Conservation (phyloP, 306 rosid species). For the Dalbergia cultrata region DNA sequence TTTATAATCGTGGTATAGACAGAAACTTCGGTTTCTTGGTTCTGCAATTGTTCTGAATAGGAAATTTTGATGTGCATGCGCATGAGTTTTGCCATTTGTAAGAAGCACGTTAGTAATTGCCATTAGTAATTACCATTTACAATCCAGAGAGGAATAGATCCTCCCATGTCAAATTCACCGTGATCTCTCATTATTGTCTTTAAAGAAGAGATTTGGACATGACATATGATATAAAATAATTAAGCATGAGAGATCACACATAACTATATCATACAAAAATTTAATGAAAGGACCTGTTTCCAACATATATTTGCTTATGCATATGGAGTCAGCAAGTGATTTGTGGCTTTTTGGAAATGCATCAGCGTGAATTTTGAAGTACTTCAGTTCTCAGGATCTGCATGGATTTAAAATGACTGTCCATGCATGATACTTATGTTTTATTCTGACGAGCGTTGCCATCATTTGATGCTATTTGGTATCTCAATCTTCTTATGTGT, state of each 20-base stretch:
- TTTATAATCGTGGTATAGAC: constrained; percentile 23
- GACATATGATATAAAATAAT: no score
- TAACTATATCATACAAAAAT: no score
- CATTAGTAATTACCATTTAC: background rate
- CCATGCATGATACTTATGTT: background rate
- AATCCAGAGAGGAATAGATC: no score
- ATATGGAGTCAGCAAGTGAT: no score
- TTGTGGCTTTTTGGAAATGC: no score
- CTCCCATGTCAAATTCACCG: no score
- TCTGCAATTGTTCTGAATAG: background rate
- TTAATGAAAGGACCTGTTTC: no score
- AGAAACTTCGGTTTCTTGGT: background rate
- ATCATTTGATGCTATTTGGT: background rate
- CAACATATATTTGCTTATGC: no score
- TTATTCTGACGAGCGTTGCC: background rate
- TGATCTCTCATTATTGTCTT: no score
- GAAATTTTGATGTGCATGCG: background rate
- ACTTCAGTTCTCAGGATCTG: background rate
- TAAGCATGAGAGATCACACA: no score
- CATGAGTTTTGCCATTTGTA: background rate
- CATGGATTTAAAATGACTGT: background rate
- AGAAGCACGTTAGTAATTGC: background rate
- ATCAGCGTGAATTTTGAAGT: no score
- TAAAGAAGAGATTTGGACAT: no score
- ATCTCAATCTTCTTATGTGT: background rate